Evolutionary conservation across 129 eudicot species (phyloP).

Genomic region (Artemisia tridentata): DNA sequence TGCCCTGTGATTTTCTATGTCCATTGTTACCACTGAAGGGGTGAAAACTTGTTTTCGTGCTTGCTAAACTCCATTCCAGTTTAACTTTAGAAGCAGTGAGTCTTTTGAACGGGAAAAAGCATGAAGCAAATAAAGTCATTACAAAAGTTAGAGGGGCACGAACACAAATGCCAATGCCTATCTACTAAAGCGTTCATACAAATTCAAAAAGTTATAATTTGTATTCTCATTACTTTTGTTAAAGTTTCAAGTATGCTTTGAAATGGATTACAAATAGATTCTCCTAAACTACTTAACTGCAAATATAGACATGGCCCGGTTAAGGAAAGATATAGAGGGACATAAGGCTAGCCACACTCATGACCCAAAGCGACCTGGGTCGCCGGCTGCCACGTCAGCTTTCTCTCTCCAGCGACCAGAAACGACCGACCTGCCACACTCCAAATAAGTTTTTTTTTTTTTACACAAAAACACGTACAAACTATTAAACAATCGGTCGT

Average conservation of each 20-base stretch:
- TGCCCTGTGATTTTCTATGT: background rate
- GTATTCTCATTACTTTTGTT: slow-evolving; percentile 14
- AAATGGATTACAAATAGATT: slow-evolving; percentile 33
- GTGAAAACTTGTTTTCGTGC: slow-evolving; percentile 1
- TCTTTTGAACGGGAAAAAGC: no score
- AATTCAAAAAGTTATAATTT: slow-evolving; percentile 8
- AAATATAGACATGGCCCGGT: no score
- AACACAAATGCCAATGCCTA: background rate
- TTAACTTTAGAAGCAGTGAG: no score
- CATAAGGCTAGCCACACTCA: slow-evolving; percentile 7
- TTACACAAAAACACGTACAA: no score
- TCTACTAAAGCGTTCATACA: background rate
- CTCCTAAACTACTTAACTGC: slow-evolving; percentile 25
- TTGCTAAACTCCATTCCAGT: background rate
- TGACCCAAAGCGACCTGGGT: no score
- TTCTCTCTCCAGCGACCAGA: no score
- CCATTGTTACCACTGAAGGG: background rate
- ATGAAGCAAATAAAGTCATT: no score
- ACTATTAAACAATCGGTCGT: no score
- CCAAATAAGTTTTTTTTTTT: no score
- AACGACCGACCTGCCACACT: no score
- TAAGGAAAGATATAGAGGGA: slow-evolving; percentile 24
- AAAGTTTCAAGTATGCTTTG: slow-evolving; percentile 24
- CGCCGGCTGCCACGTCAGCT: no score
- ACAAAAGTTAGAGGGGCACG: no score